Base-by-base conservation (phyloP, 345 rosid species). In the Gynandropsis gynandra region DNA sequence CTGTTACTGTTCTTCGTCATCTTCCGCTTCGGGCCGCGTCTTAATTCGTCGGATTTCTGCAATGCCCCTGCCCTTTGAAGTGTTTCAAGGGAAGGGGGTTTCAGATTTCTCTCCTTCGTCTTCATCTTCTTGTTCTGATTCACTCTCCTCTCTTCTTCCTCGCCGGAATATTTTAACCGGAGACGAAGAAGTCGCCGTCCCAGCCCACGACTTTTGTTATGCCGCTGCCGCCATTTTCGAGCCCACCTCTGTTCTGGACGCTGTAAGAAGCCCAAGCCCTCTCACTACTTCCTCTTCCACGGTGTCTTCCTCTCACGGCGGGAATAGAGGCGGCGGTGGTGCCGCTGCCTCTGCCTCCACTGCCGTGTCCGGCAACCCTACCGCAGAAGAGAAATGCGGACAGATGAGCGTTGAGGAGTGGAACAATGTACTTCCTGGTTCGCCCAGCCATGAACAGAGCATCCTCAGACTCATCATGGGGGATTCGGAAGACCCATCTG, bases 81-180 rank as follows among this genome's bases (percentile, higher is more conserved):
- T 75, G 35, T 79, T 75, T 87, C 89, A 87, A 74, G 80, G 79
- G 82, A 75, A 82, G 76, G 82, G 75, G 78, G 73, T 78, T 70
- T 63, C 67, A 31, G 59, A 16, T 66, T 69, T 74, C 66, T 74
- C 72, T 50, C 61, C 68, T 20, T 69, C 68, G 40, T 49, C 76
- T 1, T 69, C 74, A n/a, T 69, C 74, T 16, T 72, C 69, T 36
- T 65, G 52, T 24, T 59, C 72, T 31, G 65, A 67, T 63, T 66
- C 71, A 29, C 42, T 70, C 0, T 34, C 47, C 0, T 43, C 53
- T 17, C 67, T 44, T 14, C 61, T 44, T 11, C 62, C 39, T 15
- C 75, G 16, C 16, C 75, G 54, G 29, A 47, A 47, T 63, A 1
- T 7, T 31, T 34, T 34, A 52, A 38, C 58, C 29, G 40, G 52